Conservation (phyloP, 495 filamentous ascomycete genomes). For the Podospora didyma region DNA sequence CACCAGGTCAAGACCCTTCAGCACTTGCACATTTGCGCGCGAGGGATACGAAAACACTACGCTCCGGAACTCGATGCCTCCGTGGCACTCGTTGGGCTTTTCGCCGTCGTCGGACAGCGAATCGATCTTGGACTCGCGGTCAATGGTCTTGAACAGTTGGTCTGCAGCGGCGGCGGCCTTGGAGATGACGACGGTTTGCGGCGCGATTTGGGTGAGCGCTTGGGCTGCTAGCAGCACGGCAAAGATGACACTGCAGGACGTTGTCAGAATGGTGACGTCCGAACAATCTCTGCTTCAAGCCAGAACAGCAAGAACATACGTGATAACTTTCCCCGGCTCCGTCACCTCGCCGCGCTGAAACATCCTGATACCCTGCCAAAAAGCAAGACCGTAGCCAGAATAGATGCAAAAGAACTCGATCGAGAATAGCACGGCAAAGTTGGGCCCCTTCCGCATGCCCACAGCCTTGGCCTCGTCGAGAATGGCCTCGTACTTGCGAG, state of each 20-base stretch:
- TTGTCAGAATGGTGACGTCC: background rate
- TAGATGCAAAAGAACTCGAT: conserved; percentile 36
- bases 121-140: conserved; percentile 38
- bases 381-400: conserved; percentile 37
- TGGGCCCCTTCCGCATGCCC: conserved; percentile 43
- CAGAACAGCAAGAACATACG: conserved; percentile 3
- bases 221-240: conserved; percentile 19
- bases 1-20: conserved; percentile 45
- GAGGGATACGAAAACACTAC: conserved; percentile 63
- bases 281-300: background rate
- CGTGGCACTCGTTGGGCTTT: conserved; percentile 29
- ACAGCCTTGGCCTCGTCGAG: conserved; percentile 48
- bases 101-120: conserved; percentile 36
- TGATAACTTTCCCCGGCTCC: conserved; percentile 40
- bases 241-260: conserved; percentile 22
- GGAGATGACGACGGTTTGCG: conserved; percentile 40
- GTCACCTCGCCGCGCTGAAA: conserved; percentile 33
- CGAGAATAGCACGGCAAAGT: conserved; percentile 33
- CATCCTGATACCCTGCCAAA: conserved; percentile 47
- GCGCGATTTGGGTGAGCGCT: conserved; percentile 42
- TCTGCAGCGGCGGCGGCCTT: conserved; percentile 48
- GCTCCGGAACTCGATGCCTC: conserved; percentile 52
- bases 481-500: conserved; percentile 45
- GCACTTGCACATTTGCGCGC: conserved; percentile 54
- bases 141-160: conserved; percentile 49